Base-by-base conservation (phyloP, 192 early-diverging fungal species). In the Entomortierella beljakovae region DNA sequence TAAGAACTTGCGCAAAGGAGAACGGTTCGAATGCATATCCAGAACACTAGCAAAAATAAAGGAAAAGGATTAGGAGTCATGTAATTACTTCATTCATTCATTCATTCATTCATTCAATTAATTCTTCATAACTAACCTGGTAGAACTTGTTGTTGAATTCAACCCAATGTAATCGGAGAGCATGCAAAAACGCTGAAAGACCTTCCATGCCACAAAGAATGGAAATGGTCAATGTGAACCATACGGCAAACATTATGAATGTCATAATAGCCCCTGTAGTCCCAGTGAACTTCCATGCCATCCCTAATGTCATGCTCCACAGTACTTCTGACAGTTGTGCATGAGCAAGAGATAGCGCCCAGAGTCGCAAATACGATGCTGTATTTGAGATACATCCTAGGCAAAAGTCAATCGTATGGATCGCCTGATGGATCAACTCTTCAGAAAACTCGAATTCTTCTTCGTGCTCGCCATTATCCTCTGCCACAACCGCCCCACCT, bases 111-210 rank as follows among this genome's bases (percentile, higher is more conserved):
- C 37, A 40, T 9, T 40, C 38, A 50, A 16, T 22, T n/a, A 82
- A 60, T 23, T 46, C 13, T 20, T 13, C 55, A 1, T 38, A 22
- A 48, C 57, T 42, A 48, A 71, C 69, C n/a, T 91, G 88, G 81
- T 99, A 99, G 68, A 98, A 98, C 85, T 98, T 99, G 86, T 89
- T 92, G 80, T 98, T 92, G 76, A 99, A 99, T 87, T 99, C 98
- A 43, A 99, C 96, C 94, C 96, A 98, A 85, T 98, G 96, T 68
- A 98, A 84, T 92, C 96, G 95, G 46, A 98, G 88, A 5, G 96
- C 95, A 66, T 98, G 96, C 69, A 98, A 75, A 74, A 98, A 98
- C 1, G 96, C 96, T 11, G 93, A 95, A 37, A 98, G 84, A 0
- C 96, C 95, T 84, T 98, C 96, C 95, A 98, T 98, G 2, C 90